Evolutionary conservation across 352 stramenopile species (phyloP), one percentile per base, ranked within the genome.

Genomic region (Plasmopara viticola): DNA sequence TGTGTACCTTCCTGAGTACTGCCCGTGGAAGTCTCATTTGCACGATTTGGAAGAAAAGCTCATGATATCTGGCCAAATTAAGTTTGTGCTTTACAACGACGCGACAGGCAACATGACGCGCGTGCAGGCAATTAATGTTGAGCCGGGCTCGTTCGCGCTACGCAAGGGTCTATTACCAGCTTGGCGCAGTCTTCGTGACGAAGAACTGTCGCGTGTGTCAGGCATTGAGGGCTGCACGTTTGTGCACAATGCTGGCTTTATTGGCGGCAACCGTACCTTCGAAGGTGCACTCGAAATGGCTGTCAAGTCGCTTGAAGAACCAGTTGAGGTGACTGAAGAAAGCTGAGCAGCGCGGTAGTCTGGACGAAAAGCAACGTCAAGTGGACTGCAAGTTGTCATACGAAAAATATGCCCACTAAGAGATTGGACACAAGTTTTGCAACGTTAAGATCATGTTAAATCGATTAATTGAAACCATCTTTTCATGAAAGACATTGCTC

Each of bases 211-310:
- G 29, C 56, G 61, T 8, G 59, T 94, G 9, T 64, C 83, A 2
- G 95, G 95, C 18, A 98, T 99, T 62, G 67, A 84, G 14, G 96
- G 88, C 54, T 95, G 86, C 72, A 97, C 88, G 4, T 99, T 99
- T 68, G 90, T 98, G 56, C 97, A 99, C 77, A 95, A 90, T 5
- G 90, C 87, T n/a, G 97, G 97, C 34, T 99, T 99, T 72, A 99
- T 99, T 53, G 97, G 97, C 10, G 97, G 96, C 53, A 98, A 98
- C 77, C 85, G 88, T 46, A 98, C 78, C 34, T 97, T 87, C 55
- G 91, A 98, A 50, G 97, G 96, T 20, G 97, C 91, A 4, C 66
- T 99, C 35, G 58, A 90, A 49, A 99, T 99, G 96, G 96, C 96
- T 0, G 64, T 71, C 38, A 65, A 83, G 56, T 87, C 78, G 15